Percentiles rank a stretch among this genome's conserved stretches.
phyloP scores from a whole-genome alignment of 768 basidiomycete genomes.

The Lyophyllum atratum region DNA sequence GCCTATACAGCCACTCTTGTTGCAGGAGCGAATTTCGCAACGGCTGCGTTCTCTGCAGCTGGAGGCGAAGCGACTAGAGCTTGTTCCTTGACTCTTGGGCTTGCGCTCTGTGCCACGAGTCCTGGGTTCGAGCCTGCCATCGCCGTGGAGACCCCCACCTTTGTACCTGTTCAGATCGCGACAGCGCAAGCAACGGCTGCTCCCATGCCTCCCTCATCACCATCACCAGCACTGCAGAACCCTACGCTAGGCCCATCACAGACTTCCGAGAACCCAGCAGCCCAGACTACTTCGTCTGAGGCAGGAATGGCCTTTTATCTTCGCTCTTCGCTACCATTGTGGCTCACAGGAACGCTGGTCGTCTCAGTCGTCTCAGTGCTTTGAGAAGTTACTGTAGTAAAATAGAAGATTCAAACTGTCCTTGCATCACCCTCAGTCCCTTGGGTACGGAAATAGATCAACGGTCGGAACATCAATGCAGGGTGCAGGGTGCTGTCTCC shows the following conservation, averaged over 20 bases:
- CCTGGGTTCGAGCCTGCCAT: conserved; percentile 3
- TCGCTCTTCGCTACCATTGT: neutral
- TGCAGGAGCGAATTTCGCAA: neutral
- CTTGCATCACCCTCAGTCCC: neutral
- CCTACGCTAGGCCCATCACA: neutral
- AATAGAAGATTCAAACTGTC: neutral
- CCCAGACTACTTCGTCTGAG: neutral
- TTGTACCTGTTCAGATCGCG: neutral
- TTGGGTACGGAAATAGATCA: too few species aligned
- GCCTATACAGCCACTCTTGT: conserved; percentile 1
- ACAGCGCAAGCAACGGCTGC: neutral
- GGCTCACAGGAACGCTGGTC: neutral
- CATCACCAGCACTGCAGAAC: neutral
- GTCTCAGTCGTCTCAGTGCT: neutral
- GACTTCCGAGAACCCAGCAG: conserved; percentile 2
- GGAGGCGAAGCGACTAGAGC: neutral
- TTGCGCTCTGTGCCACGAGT: conserved; percentile 9
- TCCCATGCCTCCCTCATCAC: neutral
- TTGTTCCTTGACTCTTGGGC: conserved; percentile 8
- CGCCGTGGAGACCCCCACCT: neutral
- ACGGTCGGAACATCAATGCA: too few species aligned
- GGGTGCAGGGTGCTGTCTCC: too few species aligned
- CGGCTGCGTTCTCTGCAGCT: neutral
- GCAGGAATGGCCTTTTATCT: neutral
- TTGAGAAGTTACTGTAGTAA: neutral